A percentile compares a stretch with the other conserved stretches of the same genome.
These are phyloP conservation scores for Paraphoma chrysanthemicola DNA, from an alignment of 2,329 filamentous ascomycete species.

Conservation along the genomic window DNA sequence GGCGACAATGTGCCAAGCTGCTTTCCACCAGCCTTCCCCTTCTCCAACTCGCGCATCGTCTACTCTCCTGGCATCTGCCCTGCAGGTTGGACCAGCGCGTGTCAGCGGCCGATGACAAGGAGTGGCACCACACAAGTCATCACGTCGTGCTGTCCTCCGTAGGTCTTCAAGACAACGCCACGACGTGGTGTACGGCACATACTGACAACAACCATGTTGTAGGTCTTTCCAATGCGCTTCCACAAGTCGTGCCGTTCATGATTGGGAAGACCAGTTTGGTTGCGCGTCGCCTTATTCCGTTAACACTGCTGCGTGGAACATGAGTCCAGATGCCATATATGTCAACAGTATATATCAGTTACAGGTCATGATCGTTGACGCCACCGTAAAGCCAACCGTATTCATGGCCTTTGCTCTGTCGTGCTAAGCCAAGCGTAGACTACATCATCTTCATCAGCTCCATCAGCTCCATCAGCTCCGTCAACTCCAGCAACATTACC, in stretches of 20 bases:
- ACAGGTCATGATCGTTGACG: slow-evolving; percentile 3
- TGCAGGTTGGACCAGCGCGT: slow-evolving; percentile 6
- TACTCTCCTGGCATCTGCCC: slow-evolving; percentile 9
- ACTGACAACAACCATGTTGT: neutral
- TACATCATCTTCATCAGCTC: neutral
- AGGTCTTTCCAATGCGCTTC: slow-evolving; percentile 1
- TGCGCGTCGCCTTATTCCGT: neutral
- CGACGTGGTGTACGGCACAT: neutral
- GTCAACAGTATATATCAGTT: slow-evolving; percentile 6
- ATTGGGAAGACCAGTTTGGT: slow-evolving; percentile 5
- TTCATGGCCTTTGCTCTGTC: neutral
- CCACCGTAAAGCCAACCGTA: neutral
- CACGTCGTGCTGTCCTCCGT: slow-evolving; percentile 3
- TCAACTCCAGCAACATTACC: neutral
- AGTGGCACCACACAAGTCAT: neutral
- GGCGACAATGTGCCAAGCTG: slow-evolving; percentile 1
- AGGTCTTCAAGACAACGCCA: neutral
- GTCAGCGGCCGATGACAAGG: neutral
- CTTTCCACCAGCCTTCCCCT: slow-evolving; percentile 3
- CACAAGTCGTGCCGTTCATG: neutral
- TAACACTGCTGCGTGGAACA: neutral
- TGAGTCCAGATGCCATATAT: neutral
- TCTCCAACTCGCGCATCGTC: neutral
- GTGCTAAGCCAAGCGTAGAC: neutral
- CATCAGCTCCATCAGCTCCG: neutral